Conservation (phyloP, 2,329 filamentous ascomycete species). For the Colletotrichum orchidophilum region DNA sequence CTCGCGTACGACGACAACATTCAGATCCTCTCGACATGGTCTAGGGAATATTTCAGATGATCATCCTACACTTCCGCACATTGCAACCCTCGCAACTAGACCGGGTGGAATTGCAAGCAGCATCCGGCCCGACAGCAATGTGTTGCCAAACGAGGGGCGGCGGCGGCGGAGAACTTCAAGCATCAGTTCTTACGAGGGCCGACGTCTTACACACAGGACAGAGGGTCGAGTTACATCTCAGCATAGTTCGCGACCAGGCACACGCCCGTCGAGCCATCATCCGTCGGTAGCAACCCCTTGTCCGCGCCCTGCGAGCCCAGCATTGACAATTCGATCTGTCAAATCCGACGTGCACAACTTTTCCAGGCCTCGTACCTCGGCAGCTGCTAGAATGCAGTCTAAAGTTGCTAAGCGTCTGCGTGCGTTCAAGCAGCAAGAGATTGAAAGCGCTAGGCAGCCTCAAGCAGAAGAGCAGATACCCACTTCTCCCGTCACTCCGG, state of each 20-base stretch:
- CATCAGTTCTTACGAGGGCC: neutral
- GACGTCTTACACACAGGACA: neutral
- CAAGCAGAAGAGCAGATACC: neutral
- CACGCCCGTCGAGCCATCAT: neutral
- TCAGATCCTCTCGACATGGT: neutral
- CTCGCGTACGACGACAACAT: neutral
- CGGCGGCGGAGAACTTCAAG: neutral
- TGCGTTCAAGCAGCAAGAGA: neutral
- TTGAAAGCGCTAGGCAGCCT: neutral
- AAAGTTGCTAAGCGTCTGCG: constrained; percentile 14
- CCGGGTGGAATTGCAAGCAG: neutral
- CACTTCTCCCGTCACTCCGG: neutral
- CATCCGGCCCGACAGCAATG: constrained; percentile 3
- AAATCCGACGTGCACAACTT: constrained; percentile 19
- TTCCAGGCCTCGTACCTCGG: constrained; percentile 21
- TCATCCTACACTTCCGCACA: neutral
- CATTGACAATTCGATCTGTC: neutral
- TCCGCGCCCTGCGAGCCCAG: neutral
- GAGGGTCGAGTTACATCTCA: neutral
- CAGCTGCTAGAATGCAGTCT: constrained; percentile 26
- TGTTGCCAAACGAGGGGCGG: constrained; percentile 18
- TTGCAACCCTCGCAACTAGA: neutral
- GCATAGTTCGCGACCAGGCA: neutral
- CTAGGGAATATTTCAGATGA: neutral
- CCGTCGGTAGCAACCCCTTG: neutral